Evolutionary conservation across 768 basidiomycete species (phyloP), one percentile per base, ranked within the genome.

Genomic region (Hericium erinaceus): DNA sequence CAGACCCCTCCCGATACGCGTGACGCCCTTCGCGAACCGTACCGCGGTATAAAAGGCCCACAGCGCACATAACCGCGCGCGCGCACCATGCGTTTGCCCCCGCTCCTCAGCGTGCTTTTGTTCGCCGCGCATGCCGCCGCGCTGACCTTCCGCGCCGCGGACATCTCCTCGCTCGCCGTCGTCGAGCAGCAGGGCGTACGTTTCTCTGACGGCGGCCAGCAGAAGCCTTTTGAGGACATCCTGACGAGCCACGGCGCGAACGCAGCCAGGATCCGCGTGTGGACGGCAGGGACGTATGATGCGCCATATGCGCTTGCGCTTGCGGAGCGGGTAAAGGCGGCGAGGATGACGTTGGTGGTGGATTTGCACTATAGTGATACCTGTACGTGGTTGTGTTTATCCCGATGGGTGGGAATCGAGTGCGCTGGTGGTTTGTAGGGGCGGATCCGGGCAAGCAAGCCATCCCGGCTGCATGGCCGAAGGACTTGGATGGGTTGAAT

Each of bases 291-390:
- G n/a, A 74, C 73, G 58, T 83, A 83, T 64, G 79, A 77, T 60
- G 65, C 81, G 55, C 68, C 64, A 39, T 81, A 82, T 61, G 82
- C 75, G 0, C 70, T 85, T 22, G 73, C 73, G 0, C 68, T 84
- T 41, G 82, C 77, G 5, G 81, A 81, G 67, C 71, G 83, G 10
- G 77, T 80, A 48, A 74, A 72, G 46, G 80, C 79, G 11, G 80
- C 79, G 11, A 82, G 82, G 11, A 75, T 84, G 79, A 70, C 72
- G 11, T 63, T 85, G 13, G 65, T 77, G 44, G 70, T 85, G 10
- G 82, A 85, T 61, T 65, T 84, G 49, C 83, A 85, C 61, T 84
- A 77, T 65, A 83, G 81, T 64, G 83, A 85, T 63, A 83, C 44
- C 0, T 46, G 15, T 46, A n/a, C 2, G 78, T n/a, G 81, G 81